A percentile compares a stretch with the other conserved stretches of the same genome.
Evolutionary conservation across 345 rosid genomes (phyloP).

Genomic region (Turritis glabra): DNA sequence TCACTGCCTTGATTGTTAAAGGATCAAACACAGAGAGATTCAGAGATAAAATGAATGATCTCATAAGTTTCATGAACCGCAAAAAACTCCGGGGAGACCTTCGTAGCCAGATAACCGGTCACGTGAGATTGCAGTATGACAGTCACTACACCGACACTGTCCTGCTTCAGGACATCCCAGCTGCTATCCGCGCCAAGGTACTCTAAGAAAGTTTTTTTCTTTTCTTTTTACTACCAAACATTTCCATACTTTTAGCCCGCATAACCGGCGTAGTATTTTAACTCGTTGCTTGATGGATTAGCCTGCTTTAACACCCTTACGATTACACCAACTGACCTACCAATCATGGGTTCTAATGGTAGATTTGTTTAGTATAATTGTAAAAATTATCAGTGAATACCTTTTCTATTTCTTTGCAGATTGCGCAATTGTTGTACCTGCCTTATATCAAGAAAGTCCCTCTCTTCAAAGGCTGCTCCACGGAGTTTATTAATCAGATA

Average conservation of each 20-base stretch:
- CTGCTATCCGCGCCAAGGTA: constrained; percentile 95
- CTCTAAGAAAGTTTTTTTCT: background rate
- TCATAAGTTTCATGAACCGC: constrained; percentile 83
- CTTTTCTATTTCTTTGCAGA: constrained; percentile 44
- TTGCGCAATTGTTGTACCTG: constrained; percentile 65
- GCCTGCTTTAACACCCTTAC: background rate
- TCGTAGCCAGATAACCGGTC: constrained; percentile 74
- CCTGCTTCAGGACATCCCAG: constrained; percentile 80
- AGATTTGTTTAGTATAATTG: background rate
- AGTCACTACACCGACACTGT: constrained; percentile 79
- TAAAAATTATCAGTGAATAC: background rate
- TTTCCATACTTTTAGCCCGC: too few species aligned
- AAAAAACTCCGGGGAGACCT: constrained; percentile 70
- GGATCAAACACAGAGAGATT: constrained; percentile 96
- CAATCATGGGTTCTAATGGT: background rate
- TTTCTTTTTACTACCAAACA: too few species aligned
- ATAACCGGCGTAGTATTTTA: too few species aligned
- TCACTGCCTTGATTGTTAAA: constrained; percentile 96
- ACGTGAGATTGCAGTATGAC: constrained; percentile 78
- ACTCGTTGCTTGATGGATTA: background rate
- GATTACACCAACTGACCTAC: background rate
- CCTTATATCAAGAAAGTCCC: constrained; percentile 58
- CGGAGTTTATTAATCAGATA: constrained; percentile 83
- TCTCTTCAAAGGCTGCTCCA: constrained; percentile 75
- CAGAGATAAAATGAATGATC: constrained; percentile 93